A percentile compares a stretch with the other conserved stretches of the same genome.
Evolutionary conservation across 1,284 basidiomycete genomes (phyloP).

Genomic region (Ustilago sp.): DNA sequence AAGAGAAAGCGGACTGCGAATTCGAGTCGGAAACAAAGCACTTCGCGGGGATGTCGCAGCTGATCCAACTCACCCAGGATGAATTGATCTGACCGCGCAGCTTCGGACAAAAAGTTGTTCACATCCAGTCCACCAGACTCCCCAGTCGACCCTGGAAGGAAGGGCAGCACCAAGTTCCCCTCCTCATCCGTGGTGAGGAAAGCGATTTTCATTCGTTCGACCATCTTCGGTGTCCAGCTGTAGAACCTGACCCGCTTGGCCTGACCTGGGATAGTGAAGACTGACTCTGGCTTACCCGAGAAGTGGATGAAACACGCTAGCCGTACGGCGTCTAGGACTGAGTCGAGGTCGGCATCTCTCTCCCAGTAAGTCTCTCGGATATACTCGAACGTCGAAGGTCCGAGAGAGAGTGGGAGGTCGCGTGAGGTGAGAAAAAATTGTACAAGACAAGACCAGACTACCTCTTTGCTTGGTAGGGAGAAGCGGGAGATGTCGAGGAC

Average conservation of each 20-base stretch:
- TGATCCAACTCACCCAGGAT: slow-evolving; percentile 25
- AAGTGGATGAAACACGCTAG: slow-evolving; percentile 55
- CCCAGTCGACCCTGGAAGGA: slow-evolving; percentile 9
- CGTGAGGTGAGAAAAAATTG: slow-evolving; percentile 47
- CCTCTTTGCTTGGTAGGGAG: slow-evolving; percentile 48
- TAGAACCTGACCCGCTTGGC: slow-evolving; percentile 25
- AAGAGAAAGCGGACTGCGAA: slow-evolving; percentile 37
- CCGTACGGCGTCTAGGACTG: slow-evolving; percentile 46
- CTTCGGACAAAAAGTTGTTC: slow-evolving; percentile 21
- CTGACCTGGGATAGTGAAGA: slow-evolving; percentile 42
- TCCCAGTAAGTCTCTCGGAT: slow-evolving; percentile 59
- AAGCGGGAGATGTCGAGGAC: slow-evolving; percentile 51
- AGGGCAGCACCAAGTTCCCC: slow-evolving; percentile 23
- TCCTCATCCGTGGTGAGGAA: slow-evolving; percentile 22
- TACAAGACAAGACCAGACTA: slow-evolving; percentile 53
- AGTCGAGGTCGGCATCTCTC: slow-evolving; percentile 50
- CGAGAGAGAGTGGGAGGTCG: slow-evolving; percentile 38
- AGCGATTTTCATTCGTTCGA: slow-evolving; percentile 36
- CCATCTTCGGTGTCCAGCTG: slow-evolving; percentile 46
- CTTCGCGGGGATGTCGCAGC: slow-evolving; percentile 24
- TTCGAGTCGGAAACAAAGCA: slow-evolving; percentile 43
- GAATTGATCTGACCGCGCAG: slow-evolving; percentile 35
- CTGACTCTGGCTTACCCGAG: slow-evolving; percentile 49
- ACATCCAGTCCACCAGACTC: slow-evolving; percentile 13
- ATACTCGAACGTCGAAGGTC: slow-evolving; percentile 53